Percentiles rank a stretch among this genome's conserved stretches.
Conservation (phyloP, 2,329 filamentous ascomycete genomes). For the Aureobasidium sp. region DNA sequence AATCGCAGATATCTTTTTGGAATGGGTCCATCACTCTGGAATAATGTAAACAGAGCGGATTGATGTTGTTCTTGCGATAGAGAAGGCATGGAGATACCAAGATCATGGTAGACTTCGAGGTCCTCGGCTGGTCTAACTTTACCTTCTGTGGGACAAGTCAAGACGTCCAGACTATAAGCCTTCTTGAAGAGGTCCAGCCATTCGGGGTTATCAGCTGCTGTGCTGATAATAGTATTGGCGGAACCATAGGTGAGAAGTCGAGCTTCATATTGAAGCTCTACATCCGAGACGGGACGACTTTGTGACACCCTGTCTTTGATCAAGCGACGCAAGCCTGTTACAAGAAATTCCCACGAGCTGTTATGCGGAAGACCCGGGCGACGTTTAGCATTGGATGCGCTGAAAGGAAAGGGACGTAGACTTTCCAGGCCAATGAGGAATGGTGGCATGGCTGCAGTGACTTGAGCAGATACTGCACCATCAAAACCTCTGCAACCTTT, state of each 20-base stretch:
- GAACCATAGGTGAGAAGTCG: slow-evolving; percentile 29
- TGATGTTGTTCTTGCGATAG: neutral
- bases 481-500: slow-evolving; percentile 47
- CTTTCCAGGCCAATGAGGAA: slow-evolving; percentile 43
- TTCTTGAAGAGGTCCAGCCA: slow-evolving; percentile 44
- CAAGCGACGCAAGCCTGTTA: neutral
- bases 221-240: slow-evolving; percentile 41
- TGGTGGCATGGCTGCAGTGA: slow-evolving; percentile 44
- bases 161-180: slow-evolving; percentile 36
- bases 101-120: slow-evolving; percentile 28
- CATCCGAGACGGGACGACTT: neutral
- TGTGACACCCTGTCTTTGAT: neutral
- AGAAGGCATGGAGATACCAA: slow-evolving; percentile 27
- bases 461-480: slow-evolving; percentile 37
- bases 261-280: neutral
- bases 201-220: slow-evolving; percentile 34
- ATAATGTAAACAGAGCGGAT: neutral
- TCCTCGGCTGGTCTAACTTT: slow-evolving; percentile 24
- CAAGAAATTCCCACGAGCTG: neutral
- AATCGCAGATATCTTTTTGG: neutral
- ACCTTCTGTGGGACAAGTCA: slow-evolving; percentile 24
- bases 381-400: slow-evolving; percentile 22
- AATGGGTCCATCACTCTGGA: neutral
- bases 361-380: neutral
- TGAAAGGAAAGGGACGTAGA: slow-evolving; percentile 39